Base-by-base conservation (phyloP, 441 rosid genomes). In the Adansonia grandidieri region DNA sequence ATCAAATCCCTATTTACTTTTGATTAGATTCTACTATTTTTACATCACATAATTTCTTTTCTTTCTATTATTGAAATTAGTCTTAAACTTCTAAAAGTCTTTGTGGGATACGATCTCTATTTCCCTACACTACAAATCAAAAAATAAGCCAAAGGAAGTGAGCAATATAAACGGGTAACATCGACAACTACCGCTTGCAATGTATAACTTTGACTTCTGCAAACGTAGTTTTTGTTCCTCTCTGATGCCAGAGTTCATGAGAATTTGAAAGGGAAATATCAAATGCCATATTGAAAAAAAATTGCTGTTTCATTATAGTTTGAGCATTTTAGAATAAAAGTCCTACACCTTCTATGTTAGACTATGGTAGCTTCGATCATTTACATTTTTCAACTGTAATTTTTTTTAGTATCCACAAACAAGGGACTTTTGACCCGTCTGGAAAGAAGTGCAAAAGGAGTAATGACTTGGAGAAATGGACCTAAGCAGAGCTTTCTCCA, bases 401-500 rank as follows among this genome's bases (percentile, higher is more conserved):
- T 10, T 28, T 24, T 72, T 32, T 54, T 32, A 40, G 51, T 9
- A 72, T 37, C 64, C 45, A 10, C 76, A 56, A 54, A 72, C 47
- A 37, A 70, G 5, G 24, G 6, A 50, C 40, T 47, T 64, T 15
- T 14, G 50, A 5, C 19, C 13, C 32, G 60, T 32, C 47, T 54
- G 48, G 76, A 54, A 37, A 63, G 14, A 64, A 47, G 62, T 22
- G 24, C 60, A 24, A n/a, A 28, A 56, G 4, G 73, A 71, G 56
- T 32, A 50, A 37, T 28, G 19, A 15, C 32, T 44, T 19, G 47
- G 42, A 44, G 57, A 8, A 22, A 74, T 14, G 53, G 78, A 62
- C 47, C 22, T 73, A 19, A 73, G 40, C 37, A 71, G 17, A 20
- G 70, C 66, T 22, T 44, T 79, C 61, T 75, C 81, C 6, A 70